Evolutionary conservation across 2,329 filamentous ascomycete species (phyloP), one percentile per base, ranked within the genome.

Genomic region (Aspergillus transmontanensis): DNA sequence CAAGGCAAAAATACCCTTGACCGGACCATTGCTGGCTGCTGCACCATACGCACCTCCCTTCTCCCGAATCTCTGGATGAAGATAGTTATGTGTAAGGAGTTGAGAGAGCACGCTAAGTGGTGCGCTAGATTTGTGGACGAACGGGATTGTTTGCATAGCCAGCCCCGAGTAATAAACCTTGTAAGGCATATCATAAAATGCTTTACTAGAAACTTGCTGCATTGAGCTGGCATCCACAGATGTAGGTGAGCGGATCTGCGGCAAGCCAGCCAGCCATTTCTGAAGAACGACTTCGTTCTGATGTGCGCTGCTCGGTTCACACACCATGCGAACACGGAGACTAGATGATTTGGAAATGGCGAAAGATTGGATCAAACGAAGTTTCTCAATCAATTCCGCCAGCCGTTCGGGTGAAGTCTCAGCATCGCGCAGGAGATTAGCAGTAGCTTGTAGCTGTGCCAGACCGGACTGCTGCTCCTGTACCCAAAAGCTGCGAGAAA

Each of bases 1-100:
- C 81, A 97, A 96, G 19, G 93, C 93, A 71, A 99, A 98, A 1
- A 96, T 78, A 28, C 94, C 94, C 69, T 92, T 90, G 9, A 97
- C 81, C 0, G 90, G 87, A 28, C 89, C 88, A 51, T 91, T 90
- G 75, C 93, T 94, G 1, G 95, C 94, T 16, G 94, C 93, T 26
- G 93, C 95, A 51, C 95, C 95, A 70, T 99, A 99, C 0, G 95
- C 95, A 43, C 95, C 95, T 36, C 95, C 95, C 79, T 98, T 98
- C 76, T 99, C 95, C 60, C 95, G 91, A 68, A 99, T 97, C 78
- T 98, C 95, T 69, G 96, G 94, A 75, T 99, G 95, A 32, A 99
- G 84, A 74, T 97, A 92, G 79, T 97, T 97, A 81, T 99, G 94
- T 0, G 94, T 98, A 36, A 99, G 86, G 21, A 99, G 87, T 76